Conservation (phyloP, 768 basidiomycete species). For the Phylloporus arenicola region DNA sequence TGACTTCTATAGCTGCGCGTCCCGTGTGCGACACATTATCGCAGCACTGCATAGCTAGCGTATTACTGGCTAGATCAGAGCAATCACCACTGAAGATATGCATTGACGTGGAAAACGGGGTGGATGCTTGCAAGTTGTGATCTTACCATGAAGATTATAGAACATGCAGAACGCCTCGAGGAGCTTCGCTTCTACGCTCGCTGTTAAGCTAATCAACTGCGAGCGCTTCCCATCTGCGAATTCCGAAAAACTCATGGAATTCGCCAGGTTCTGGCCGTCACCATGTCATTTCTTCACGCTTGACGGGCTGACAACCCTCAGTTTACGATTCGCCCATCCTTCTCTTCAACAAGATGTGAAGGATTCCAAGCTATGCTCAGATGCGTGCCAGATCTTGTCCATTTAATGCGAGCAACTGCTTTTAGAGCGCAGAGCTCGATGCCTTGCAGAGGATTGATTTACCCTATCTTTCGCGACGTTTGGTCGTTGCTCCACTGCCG, state of each 20-base stretch:
- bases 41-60: slow-evolving; percentile 32
- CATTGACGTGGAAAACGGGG: too few relatives aligned
- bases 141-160: not conserved
- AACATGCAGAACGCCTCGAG: not conserved
- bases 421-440: not conserved
- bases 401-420: slow-evolving; percentile 11
- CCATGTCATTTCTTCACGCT: not conserved
- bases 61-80: slow-evolving; percentile 40
- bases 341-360: slow-evolving; percentile 19
- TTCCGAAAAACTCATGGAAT: not conserved
- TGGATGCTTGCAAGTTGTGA: not conserved
- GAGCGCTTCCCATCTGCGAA: not conserved
- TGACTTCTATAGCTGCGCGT: not conserved
- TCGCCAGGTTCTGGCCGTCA: not conserved
- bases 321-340: too few relatives aligned
- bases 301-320: too few relatives aligned
- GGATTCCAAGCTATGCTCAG: slow-evolving; percentile 30
- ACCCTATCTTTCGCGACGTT: not conserved
- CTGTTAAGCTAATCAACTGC: not conserved
- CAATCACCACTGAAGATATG: too few relatives aligned
- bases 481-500: slow-evolving; percentile 3
- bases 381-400: slow-evolving; percentile 30
- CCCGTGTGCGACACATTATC: slow-evolving; percentile 1
- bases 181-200: not conserved
- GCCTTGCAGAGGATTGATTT: not conserved